Percentiles rank a stretch among this genome's conserved stretches.
Evolutionary conservation across 805 yeast species (phyloP).

Genomic region (Lipomyces sp.): DNA sequence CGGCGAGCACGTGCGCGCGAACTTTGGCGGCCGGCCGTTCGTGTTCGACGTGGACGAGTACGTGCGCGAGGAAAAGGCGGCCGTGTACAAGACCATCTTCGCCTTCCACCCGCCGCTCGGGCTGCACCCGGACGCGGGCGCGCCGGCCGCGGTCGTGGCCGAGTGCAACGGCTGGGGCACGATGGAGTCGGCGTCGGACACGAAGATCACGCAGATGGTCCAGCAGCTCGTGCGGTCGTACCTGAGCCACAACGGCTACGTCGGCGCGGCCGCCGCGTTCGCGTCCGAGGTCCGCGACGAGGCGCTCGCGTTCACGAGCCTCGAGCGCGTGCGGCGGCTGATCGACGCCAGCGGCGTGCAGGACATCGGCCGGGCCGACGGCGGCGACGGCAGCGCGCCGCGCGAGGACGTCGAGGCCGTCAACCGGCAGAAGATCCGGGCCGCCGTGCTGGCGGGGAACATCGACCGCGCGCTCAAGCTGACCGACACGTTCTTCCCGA

Average conservation of each 20-base stretch:
- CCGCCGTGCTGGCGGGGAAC: slow-evolving; percentile 45
- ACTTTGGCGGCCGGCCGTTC: slow-evolving; percentile 53
- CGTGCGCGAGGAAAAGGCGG: slow-evolving; percentile 30
- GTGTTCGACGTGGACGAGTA: slow-evolving; percentile 58
- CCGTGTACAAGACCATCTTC: slow-evolving; percentile 22
- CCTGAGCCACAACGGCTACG: slow-evolving; percentile 57
- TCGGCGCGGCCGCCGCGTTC: slow-evolving; percentile 53
- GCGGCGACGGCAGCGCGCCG: slow-evolving; percentile 32
- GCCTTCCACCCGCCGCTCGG: slow-evolving; percentile 19
- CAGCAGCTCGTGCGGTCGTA: slow-evolving; percentile 46
- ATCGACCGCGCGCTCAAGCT: slow-evolving; percentile 45
- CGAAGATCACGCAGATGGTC: slow-evolving; percentile 32
- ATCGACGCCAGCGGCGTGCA: background rate
- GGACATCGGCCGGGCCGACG: slow-evolving; percentile 31
- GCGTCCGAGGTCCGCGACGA: slow-evolving; percentile 41
- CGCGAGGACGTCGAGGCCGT: slow-evolving; percentile 41
- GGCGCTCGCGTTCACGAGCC: slow-evolving; percentile 19
- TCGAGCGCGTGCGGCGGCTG: slow-evolving; percentile 22
- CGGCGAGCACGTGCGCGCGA: slow-evolving; percentile 47
- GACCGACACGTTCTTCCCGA: slow-evolving; percentile 43
- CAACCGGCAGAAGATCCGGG: slow-evolving; percentile 48
- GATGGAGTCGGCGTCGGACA: slow-evolving; percentile 2
- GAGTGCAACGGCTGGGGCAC: background rate
- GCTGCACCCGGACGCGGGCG: slow-evolving; percentile 6
- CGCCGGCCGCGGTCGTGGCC: slow-evolving; percentile 5